Conservation (phyloP, 2,329 filamentous ascomycete species). For the Fusarium sp. region DNA sequence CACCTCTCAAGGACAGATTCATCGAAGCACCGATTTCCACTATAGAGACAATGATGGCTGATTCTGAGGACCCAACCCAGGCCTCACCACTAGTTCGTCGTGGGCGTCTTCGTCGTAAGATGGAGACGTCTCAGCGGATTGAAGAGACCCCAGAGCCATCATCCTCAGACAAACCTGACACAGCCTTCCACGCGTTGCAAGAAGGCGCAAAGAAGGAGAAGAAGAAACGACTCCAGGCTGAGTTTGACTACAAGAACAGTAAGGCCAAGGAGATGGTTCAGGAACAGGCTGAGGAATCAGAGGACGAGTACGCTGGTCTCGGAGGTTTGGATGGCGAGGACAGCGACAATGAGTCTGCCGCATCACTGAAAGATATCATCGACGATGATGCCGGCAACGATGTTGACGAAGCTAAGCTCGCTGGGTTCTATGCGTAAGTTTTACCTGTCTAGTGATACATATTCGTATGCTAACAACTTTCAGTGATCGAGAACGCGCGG, state of each 20-base stretch:
- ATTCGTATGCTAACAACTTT: conserved; percentile 30
- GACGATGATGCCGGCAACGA: conserved; percentile 83
- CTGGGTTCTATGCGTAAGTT: conserved; percentile 89
- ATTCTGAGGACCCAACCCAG: conserved; percentile 58
- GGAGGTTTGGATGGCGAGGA: conserved; percentile 92
- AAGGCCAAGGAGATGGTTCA: conserved; percentile 89
- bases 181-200: conserved; percentile 78
- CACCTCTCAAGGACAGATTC: conserved; percentile 78
- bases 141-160: conserved; percentile 41
- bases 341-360: conserved; percentile 77
- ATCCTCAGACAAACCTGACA: conserved; percentile 40
- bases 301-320: conserved; percentile 96
- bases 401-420: conserved; percentile 84
- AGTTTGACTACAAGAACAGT: conserved; percentile 87
- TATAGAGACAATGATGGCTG: conserved; percentile 73
- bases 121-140: conserved; percentile 48
- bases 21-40: conserved; percentile 75
- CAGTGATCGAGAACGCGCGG: conserved; percentile 82
- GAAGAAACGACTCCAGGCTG: conserved; percentile 64
- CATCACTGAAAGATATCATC: conserved; percentile 87
- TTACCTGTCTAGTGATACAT: background rate
- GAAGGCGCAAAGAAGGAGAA: conserved; percentile 71
- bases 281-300: conserved; percentile 95
- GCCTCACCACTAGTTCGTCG: conserved; percentile 77
- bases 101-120: conserved; percentile 65